Conservation (phyloP, 164 flowering plant species). For the Nelumbo lutea region DNA sequence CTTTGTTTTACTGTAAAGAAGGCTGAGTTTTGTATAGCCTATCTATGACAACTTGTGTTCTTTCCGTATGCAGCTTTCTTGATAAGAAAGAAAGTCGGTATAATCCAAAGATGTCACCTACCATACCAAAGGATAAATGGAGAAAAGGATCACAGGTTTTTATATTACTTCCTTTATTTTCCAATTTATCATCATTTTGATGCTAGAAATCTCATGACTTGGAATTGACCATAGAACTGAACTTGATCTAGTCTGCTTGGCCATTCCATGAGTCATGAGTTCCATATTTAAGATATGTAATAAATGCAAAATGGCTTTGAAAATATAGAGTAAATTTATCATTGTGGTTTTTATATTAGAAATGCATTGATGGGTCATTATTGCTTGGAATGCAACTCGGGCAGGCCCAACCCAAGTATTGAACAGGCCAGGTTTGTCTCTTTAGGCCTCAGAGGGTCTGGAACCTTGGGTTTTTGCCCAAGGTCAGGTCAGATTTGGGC, state of each 20-base stretch:
- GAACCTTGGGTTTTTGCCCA: no score
- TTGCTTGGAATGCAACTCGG: no score
- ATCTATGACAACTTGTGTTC: conserved; percentile 2
- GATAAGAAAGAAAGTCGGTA: conserved; percentile 66
- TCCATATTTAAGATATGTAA: background rate
- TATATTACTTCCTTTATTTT: background rate
- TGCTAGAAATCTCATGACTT: background rate
- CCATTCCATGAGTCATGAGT: background rate
- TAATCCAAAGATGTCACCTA: conserved; percentile 80
- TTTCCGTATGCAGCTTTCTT: conserved; percentile 50
- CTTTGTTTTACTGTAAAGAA: background rate
- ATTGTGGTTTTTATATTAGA: background rate
- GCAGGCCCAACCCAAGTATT: no score
- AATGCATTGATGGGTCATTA: background rate
- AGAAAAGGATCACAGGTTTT: conserved; percentile 97
- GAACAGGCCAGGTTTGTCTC: no score
- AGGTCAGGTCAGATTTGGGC: no score
- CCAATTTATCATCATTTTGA: background rate
- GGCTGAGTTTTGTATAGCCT: conserved; percentile 14
- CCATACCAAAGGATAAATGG: conserved; percentile 75
- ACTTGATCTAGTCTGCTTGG: background rate
- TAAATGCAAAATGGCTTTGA: background rate
- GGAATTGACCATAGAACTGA: background rate
- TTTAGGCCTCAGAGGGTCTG: no score
- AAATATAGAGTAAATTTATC: background rate